Base-by-base conservation (phyloP, 306 rosid genomes). In the Senna tora region DNA sequence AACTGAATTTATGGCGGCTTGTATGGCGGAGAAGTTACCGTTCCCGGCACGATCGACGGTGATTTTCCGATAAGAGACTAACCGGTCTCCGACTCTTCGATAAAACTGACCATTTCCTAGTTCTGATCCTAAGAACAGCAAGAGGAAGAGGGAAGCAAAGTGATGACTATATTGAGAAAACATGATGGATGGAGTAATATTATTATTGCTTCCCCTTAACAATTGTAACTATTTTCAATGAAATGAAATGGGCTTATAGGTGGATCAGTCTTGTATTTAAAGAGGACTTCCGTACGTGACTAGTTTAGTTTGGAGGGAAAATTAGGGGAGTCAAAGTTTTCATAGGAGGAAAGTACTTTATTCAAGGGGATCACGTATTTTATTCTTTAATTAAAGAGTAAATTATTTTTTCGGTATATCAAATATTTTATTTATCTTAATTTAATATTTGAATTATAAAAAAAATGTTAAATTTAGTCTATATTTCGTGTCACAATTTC, bases 1-100 rank as follows among this genome's bases (percentile, higher is more conserved):
- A 17, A 92, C 43, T 7, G 91, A 78, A 80, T 90, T 73, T 52
- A 90, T 88, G 45, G 98, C 96, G 5, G 88, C 75, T 78, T 92
- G 98, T 45, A 92, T 76, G 2, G 77, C 77, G 16, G 80, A 59
- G 79, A 92, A 92, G 36, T 86, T 59, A 8, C 83, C 98, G 1
- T 52, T 4, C 33, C 91, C 95, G 0, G 72, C 72, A 2, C 50
- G 77, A 62, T 88, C 91, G 0, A 93, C 96, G 0, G 52, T 42
- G 57, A 87, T 49, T 25, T 69, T 82, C 0, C 3, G 2, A 52
- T 73, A 85, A 46, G 93, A 46, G 1, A 82, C 4, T 7, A 57
- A 15, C 68, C 63, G 81, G 0, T 21, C 2, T 34, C 88, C 74
- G 4, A 50, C 6, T 20, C 13, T 30, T 64, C 25, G 67, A 38